Conservation (phyloP, 164 flowering plant species). For the Vitis amurensis region DNA sequence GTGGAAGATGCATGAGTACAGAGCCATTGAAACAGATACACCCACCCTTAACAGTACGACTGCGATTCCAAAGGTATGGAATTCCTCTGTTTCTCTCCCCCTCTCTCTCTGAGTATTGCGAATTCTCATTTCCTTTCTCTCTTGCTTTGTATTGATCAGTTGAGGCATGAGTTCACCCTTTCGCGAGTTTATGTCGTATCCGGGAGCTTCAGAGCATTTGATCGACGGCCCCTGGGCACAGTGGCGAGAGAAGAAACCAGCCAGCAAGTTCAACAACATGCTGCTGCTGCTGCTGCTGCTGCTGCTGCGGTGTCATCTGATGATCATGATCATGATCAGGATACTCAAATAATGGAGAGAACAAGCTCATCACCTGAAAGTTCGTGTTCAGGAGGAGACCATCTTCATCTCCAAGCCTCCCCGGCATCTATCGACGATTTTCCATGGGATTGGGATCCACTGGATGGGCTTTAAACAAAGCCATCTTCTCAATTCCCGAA, state of each 20-base stretch:
- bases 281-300: not conserved
- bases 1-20: constrained; percentile 67
- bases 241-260: not conserved
- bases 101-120: too few relatives aligned
- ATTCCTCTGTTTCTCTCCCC: not conserved
- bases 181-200: constrained; percentile 67
- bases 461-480: constrained; percentile 13
- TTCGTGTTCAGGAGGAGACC: constrained; percentile 29
- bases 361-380: constrained; percentile 28
- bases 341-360: constrained; percentile 13
- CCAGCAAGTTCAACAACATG: constrained; percentile 3
- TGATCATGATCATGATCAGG: not conserved
- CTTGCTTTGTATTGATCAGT: constrained; percentile 19
- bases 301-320: not conserved
- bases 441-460: constrained; percentile 34
- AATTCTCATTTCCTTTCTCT: too few relatives aligned
- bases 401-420: constrained; percentile 10
- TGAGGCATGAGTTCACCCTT: constrained; percentile 58
- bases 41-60: constrained; percentile 8
- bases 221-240: constrained; percentile 56
- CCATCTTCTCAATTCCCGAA: not conserved
- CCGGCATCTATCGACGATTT: constrained; percentile 2
- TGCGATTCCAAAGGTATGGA: constrained; percentile 19
- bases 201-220: constrained; percentile 62
- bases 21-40: constrained; percentile 26